phyloP scores from a whole-genome alignment of 2,329 filamentous ascomycete genomes.

The Calonectria montana region DNA sequence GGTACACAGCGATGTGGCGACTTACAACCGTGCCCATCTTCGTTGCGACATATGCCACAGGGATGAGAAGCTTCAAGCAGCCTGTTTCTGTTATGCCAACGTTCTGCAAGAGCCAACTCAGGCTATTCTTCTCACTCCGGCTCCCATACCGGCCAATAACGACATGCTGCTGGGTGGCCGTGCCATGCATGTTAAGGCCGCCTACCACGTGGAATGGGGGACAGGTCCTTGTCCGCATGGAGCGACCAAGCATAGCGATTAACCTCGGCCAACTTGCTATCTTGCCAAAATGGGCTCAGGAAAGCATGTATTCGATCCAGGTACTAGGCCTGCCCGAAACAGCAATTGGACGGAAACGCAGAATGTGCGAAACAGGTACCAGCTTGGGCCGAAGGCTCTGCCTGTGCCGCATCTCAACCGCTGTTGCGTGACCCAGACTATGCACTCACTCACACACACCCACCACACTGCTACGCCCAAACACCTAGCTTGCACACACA shows the following conservation, averaged over 20 bases:
- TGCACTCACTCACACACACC: constrained; percentile 19
- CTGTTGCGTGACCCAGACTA: neutral
- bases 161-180: neutral
- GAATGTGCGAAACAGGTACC: constrained; percentile 21
- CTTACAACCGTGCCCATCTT: neutral
- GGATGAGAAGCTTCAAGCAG: neutral
- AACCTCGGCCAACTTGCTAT: neutral
- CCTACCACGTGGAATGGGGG: constrained; percentile 13
- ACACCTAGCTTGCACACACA: neutral
- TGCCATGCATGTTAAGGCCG: constrained; percentile 7
- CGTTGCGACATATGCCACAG: neutral
- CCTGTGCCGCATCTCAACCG: neutral
- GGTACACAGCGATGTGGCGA: constrained; percentile 2
- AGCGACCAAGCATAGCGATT: constrained; percentile 17
- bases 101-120: neutral
- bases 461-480: neutral
- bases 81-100: neutral
- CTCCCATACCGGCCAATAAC: constrained; percentile 2
- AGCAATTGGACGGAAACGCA: constrained; percentile 21
- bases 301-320: neutral
- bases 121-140: constrained; percentile 13
- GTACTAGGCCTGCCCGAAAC: constrained; percentile 14
- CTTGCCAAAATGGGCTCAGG: neutral
- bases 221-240: neutral
- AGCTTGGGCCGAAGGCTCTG: constrained; percentile 11